Evolutionary conservation across 768 basidiomycete genomes (phyloP), one percentile per base, ranked within the genome.

Genomic region (Omphalotus guepiniiformis): DNA sequence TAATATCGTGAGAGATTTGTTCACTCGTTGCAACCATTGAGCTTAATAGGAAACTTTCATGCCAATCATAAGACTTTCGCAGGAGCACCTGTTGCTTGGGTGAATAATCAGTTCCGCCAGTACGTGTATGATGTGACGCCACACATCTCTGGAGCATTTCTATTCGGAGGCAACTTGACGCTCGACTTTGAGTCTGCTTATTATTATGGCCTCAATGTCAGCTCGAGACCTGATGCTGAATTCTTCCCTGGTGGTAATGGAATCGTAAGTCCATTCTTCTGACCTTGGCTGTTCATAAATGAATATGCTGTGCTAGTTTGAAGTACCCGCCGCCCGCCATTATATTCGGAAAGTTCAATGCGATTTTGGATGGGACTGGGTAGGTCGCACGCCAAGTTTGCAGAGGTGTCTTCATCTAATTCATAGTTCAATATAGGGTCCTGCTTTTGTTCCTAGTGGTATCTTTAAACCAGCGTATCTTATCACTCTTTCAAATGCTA

Each of bases 351-450:
- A 82, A 56, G 65, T 69, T 2, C 64, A 71, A 26, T 72, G 70
- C 3, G 79, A 82, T 55, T 82, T 79, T 50, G 79, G 80, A 1
- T 82, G 79, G 78, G 79, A 82, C 59, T 81, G 78, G 79, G 75
- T 79, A 48, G 21, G 59, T 47, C 3, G 18, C 21, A 19, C 18
- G 7, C 32, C 4, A n/a, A n/a, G n/a, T n/a, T n/a, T n/a, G n/a
- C n/a, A n/a, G n/a, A n/a, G 22, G 16, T 23, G 48, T 39, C 18
- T 12, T 42, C 9, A 18, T 27, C 37, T 32, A 28, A 48, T 44
- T 23, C 8, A 27, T 22, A 30, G n/a, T 38, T 32, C 26, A 21
- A 35, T 6, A 40, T 39, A 78, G 78, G 77, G 74, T 15, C 79
- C 78, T 30, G 80, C 78, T 0, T 81, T 80, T 51, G 70, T 79